Percentiles rank a stretch among this genome's conserved stretches.
Evolutionary conservation across 2,329 filamentous ascomycete genomes (phyloP).

Genomic region (Eutypella sp.): DNA sequence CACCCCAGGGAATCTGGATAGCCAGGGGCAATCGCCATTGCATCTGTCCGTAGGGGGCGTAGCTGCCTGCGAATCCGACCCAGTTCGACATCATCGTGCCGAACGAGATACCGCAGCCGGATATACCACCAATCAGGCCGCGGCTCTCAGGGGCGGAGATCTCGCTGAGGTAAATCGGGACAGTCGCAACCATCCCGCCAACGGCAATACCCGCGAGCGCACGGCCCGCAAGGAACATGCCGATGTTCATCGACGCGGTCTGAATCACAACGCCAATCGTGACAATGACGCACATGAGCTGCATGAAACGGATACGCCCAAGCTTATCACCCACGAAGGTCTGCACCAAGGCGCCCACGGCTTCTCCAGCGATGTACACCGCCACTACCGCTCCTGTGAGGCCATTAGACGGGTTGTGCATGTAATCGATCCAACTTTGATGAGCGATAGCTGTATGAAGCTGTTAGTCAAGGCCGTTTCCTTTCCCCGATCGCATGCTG

Average conservation of each 20-base stretch:
- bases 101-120: constrained; percentile 49
- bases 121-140: constrained; percentile 50
- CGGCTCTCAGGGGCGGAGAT: constrained; percentile 44
- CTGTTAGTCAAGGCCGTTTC: constrained; percentile 1
- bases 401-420: constrained; percentile 48
- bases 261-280: constrained; percentile 50
- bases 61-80: constrained; percentile 51
- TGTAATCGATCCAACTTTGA: constrained; percentile 55
- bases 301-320: constrained; percentile 49
- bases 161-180: constrained; percentile 52
- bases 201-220: constrained; percentile 38
- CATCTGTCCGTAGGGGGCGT: constrained; percentile 44
- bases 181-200: constrained; percentile 44
- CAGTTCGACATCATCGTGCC: constrained; percentile 54
- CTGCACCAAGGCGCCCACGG: constrained; percentile 47
- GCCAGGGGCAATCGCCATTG: constrained; percentile 53
- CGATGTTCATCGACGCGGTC: constrained; percentile 49
- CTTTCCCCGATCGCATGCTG: neutral
- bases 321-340: constrained; percentile 49
- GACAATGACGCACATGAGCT: constrained; percentile 47
- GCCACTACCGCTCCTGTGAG: constrained; percentile 52
- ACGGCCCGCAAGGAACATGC: constrained; percentile 48
- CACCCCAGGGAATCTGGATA: constrained; percentile 51
- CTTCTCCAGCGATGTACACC: constrained; percentile 57
- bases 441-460: constrained; percentile 47